phyloP scores from a whole-genome alignment of 768 basidiomycete species.

The Agaricus sinodeliciosus region DNA sequence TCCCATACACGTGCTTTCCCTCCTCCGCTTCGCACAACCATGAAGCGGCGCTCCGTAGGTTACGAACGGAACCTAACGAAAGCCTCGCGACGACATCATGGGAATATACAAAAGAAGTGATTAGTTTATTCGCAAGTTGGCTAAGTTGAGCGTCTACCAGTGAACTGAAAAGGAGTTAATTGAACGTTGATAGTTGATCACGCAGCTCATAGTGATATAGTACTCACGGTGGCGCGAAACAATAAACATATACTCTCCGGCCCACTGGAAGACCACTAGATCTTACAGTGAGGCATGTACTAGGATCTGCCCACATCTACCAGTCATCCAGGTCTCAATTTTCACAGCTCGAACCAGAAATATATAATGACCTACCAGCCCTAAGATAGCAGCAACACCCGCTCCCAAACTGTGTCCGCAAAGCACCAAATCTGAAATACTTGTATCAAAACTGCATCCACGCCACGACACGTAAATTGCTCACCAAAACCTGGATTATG shows the following conservation, averaged over 20 bases:
- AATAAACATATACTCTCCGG: constrained; percentile 66
- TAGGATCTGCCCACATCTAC: constrained; percentile 86
- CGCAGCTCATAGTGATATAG: neutral
- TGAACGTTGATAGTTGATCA: neutral
- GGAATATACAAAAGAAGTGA: constrained; percentile 77
- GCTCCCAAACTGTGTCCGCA: constrained; percentile 84
- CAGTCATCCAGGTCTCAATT: neutral
- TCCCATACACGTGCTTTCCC: constrained; percentile 12
- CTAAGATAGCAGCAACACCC: constrained; percentile 71
- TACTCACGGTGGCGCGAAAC: constrained; percentile 74
- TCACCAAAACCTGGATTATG: constrained; percentile 68
- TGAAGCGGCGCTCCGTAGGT: constrained; percentile 65
- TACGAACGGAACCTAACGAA: constrained; percentile 70
- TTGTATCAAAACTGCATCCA: neutral
- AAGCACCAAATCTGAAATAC: constrained; percentile 53
- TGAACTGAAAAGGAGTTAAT: constrained; percentile 34
- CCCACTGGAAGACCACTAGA: constrained; percentile 66
- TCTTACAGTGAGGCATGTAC: constrained; percentile 60
- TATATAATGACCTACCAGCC: constrained; percentile 36
- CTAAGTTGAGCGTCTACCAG: constrained; percentile 56
- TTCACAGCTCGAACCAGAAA: neutral
- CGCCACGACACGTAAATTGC: constrained; percentile 18
- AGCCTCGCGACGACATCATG: constrained; percentile 77
- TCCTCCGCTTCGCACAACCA: constrained; percentile 76
- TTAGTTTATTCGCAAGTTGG: constrained; percentile 51